Conservation (phyloP, 768 basidiomycete species). For the Termitomyces sp. region DNA sequence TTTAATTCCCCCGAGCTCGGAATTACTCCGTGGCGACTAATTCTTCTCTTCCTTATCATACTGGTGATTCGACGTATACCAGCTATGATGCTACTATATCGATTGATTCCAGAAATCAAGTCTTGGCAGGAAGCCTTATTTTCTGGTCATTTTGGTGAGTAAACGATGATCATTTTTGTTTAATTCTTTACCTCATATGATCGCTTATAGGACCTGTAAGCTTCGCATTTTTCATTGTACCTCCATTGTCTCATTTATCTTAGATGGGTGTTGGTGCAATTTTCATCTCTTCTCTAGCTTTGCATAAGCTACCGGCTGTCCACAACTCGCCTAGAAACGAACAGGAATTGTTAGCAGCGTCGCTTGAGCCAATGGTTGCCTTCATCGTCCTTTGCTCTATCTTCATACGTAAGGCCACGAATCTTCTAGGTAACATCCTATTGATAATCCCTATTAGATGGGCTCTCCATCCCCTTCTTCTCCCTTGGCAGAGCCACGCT, state of each 20-base stretch:
- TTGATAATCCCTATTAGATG: slow-evolving; percentile 7
- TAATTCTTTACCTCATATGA: not conserved
- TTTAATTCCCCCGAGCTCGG: slow-evolving; percentile 55
- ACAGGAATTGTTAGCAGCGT: slow-evolving; percentile 65
- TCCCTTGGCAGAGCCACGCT: slow-evolving; percentile 13
- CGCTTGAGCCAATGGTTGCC: slow-evolving; percentile 76
- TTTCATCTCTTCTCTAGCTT: slow-evolving; percentile 77
- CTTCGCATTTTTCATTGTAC: not conserved
- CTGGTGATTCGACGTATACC: slow-evolving; percentile 79
- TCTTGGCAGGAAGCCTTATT: slow-evolving; percentile 87
- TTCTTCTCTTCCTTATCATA: slow-evolving; percentile 61
- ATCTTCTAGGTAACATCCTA: not conserved
- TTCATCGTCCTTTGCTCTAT: slow-evolving; percentile 88
- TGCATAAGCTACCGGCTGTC: slow-evolving; percentile 53
- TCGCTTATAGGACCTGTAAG: slow-evolving; percentile 44
- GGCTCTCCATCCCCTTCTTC: slow-evolving; percentile 16
- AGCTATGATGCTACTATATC: slow-evolving; percentile 67
- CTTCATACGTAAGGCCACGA: slow-evolving; percentile 49
- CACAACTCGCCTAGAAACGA: slow-evolving; percentile 57
- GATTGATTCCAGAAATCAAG: slow-evolving; percentile 80
- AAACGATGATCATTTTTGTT: not conserved
- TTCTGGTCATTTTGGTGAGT: slow-evolving; percentile 81
- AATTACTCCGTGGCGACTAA: slow-evolving; percentile 64
- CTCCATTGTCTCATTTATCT: not conserved
- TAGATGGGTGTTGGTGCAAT: slow-evolving; percentile 91